Base-by-base conservation (phyloP, 1,284 basidiomycete species). In the Pseudozyma thailandica region DNA sequence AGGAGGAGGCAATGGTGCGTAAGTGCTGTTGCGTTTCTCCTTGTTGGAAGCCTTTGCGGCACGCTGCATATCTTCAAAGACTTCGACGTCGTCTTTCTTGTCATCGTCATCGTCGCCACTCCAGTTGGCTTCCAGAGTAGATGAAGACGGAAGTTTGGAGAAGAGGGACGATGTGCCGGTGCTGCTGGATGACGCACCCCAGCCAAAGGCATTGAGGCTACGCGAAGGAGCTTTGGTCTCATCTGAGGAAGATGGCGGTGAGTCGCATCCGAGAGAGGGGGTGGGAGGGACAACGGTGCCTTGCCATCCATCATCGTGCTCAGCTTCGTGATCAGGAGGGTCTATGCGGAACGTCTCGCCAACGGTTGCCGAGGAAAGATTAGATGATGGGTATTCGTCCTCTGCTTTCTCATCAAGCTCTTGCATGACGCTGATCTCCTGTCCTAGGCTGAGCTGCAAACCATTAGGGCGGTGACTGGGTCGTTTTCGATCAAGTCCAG, bases 361-460 rank as follows among this genome's bases (percentile, higher is more conserved):
- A 2, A 41, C 53, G 1, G 48, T 39, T 12, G 68, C 61, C 4
- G 57, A 57, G 15, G 68, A 60, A 18, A 56, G 48, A 9, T 41
- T 55, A 18, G 68, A 71, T 2, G 50, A 16, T 7, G 57, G 38
- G 20, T 51, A 50, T 21, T 66, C 63, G 18, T 72, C 69, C 28
- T 72, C 69, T 12, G 69, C 63, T 6, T 51, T 51, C 21, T 72
- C 69, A n/a, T 66, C 69, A 16, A 72, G 55, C 23, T 66, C 35
- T 35, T 72, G 69, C 63, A 72, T 72, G 38, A 72, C 69, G 21
- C 59, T 61, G 47, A 72, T 72, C 44, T 59, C 69, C 25, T 72
- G 69, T 6, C 69, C 69, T 4, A 72, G 52, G 35, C 63, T 66
- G 23, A 72, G 50, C 37, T 72, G 69, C 28, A 72, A 45, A n/a